Conservation (phyloP, 2,329 filamentous ascomycete genomes). For the Ascochyta lentis region DNA sequence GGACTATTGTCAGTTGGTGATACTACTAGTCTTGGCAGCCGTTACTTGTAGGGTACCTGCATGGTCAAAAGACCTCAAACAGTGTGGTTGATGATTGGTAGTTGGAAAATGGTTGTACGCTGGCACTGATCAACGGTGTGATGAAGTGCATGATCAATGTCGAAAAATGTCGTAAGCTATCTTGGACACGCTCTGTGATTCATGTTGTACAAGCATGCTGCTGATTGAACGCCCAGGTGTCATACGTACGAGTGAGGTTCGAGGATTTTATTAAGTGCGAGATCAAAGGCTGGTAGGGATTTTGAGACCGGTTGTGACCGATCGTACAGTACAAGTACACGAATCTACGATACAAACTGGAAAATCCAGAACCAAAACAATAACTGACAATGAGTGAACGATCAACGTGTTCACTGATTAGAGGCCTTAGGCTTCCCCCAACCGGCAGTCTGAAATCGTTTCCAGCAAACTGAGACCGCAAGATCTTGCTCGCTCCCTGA, state of each 20-base stretch:
- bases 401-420: background rate
- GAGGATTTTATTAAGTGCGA: background rate
- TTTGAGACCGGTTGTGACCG: background rate
- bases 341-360: background rate
- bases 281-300: background rate
- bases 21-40: constrained; percentile 2
- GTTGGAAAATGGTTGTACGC: background rate
- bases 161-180: background rate
- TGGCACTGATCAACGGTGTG: background rate
- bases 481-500: background rate
- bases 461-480: background rate
- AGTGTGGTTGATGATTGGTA: background rate
- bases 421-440: background rate
- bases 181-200: background rate
- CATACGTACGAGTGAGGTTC: constrained; percentile 1
- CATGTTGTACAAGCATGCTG: constrained; percentile 25
- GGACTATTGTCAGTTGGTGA: background rate
- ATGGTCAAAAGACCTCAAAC: background rate
- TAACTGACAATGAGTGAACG: background rate
- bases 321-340: no score
- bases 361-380: background rate
- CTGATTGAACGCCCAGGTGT: constrained; percentile 21
- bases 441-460: background rate
- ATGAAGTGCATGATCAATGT: background rate
- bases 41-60: constrained; percentile 21